These are phyloP conservation scores for Pythium dissimile DNA, from an alignment of 352 stramenopile species.

Conservation along the genomic window DNA sequence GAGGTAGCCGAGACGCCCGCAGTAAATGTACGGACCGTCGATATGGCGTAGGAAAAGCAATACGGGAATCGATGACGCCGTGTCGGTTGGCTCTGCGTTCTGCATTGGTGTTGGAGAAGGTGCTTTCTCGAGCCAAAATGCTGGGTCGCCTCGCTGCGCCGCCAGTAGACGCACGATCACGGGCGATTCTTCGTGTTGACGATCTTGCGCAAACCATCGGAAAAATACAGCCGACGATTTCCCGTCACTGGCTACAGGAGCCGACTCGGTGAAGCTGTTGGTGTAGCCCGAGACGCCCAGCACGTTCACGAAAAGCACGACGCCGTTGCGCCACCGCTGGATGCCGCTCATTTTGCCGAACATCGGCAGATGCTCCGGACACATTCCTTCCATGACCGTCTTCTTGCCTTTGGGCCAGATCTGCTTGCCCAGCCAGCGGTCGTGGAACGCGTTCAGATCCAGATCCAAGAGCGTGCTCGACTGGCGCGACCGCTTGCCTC, in stretches of 20 bases:
- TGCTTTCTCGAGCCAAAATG: conserved; percentile 29
- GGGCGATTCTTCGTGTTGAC: conserved; percentile 26
- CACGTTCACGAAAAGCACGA: conserved; percentile 58
- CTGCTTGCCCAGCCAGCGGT: conserved; percentile 44
- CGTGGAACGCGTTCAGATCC: conserved; percentile 40
- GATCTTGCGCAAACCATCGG: conserved; percentile 48
- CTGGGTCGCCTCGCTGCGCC: conserved; percentile 26
- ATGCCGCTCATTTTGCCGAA: conserved; percentile 52
- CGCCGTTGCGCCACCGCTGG: conserved; percentile 48
- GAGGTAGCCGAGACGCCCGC: conserved; percentile 50
- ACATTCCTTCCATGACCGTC: conserved; percentile 47
- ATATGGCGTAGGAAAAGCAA: conserved; percentile 54
- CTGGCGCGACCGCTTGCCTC: conserved; percentile 1
- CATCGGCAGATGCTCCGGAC: conserved; percentile 17
- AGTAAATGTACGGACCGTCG: conserved; percentile 64
- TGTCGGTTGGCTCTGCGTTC: not conserved
- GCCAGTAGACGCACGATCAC: conserved; percentile 30
- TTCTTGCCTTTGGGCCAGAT: conserved; percentile 48
- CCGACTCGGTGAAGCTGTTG: conserved; percentile 39
- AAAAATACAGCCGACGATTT: conserved; percentile 38
- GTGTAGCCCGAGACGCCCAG: conserved; percentile 32
- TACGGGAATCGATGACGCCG: conserved; percentile 19
- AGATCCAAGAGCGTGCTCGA: conserved; percentile 30
- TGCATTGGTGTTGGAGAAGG: not conserved
- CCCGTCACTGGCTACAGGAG: not conserved